Evolutionary conservation across 23 red algal genomes (phyloP).

Genomic region (Porphyridium purpureum): DNA sequence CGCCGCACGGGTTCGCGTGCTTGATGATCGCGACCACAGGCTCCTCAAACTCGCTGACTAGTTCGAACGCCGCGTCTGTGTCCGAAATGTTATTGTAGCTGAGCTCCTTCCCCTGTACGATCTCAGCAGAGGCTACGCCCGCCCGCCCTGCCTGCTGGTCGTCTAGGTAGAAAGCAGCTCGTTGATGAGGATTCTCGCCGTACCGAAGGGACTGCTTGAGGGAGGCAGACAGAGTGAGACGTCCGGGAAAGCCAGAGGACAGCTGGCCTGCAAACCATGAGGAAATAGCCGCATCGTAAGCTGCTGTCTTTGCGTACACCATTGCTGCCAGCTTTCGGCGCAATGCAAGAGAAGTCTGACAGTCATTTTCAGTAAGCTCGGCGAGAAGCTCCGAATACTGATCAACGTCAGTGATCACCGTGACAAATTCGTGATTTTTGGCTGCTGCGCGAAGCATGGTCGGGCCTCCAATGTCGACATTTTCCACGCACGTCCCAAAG

Average conservation of each 20-base stretch:
- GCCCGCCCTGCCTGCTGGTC: neutral
- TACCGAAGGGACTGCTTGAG: conserved; percentile 88
- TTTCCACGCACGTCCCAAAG: conserved; percentile 72
- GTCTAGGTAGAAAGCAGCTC: conserved; percentile 66
- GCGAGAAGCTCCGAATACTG: conserved; percentile 70
- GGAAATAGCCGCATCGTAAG: conserved; percentile 73
- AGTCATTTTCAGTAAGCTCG: conserved; percentile 61
- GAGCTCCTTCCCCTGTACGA: conserved; percentile 89
- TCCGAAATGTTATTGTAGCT: conserved; percentile 98
- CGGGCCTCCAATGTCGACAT: conserved; percentile 87
- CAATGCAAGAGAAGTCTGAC: conserved; percentile 22
- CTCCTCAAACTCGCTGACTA: conserved; percentile 71
- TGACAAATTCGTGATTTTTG: conserved; percentile 72
- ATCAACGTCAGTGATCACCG: conserved; percentile 64
- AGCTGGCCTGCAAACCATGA: conserved; percentile 36
- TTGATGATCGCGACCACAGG: conserved; percentile 86
- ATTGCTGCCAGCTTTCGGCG: conserved; percentile 38
- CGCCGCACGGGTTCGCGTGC: conserved; percentile 92
- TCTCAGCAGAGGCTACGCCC: conserved; percentile 57
- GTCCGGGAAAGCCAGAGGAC: conserved; percentile 24
- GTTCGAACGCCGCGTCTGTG: conserved; percentile 89
- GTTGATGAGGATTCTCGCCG: conserved; percentile 97
- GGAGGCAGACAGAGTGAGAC: conserved; percentile 19
- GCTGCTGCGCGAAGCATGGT: conserved; percentile 79
- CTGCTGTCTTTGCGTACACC: conserved; percentile 45